A percentile compares a stretch with the other conserved stretches of the same genome.
phyloP scores from a whole-genome alignment of 78 protist species.

The Dictyostelium firmibasis region DNA sequence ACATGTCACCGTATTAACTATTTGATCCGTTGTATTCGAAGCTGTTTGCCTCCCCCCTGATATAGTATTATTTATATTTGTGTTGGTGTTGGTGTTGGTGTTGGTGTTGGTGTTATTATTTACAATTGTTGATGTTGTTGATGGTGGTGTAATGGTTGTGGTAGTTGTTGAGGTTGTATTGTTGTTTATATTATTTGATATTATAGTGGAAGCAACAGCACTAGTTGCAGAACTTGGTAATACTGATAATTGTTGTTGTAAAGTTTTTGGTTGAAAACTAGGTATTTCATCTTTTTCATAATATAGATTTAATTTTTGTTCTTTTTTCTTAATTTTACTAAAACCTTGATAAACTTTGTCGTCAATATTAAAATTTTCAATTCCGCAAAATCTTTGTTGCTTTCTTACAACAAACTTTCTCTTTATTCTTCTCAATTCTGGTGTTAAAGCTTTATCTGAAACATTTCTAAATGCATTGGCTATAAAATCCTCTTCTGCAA shows the following conservation, averaged over 20 bases:
- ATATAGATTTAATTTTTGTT: constrained; percentile 26
- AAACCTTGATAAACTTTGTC: constrained; percentile 3
- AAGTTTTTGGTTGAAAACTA: not conserved
- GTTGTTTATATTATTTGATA: not conserved
- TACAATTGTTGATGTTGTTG: not conserved
- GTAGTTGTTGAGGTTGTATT: not conserved
- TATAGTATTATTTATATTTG: not conserved
- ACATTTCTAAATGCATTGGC: constrained; percentile 71
- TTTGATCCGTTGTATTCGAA: not conserved
- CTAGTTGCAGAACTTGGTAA: not conserved
- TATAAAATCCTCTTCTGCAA: constrained; percentile 75
- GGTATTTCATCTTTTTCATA: constrained; percentile 59
- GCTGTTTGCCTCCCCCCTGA: not conserved
- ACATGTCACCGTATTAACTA: not conserved
- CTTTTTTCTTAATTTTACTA: constrained; percentile 21
- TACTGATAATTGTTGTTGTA: not conserved
- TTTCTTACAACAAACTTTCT: constrained; percentile 47
- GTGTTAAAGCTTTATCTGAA: constrained; percentile 2
- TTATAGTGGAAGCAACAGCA: constrained; percentile 3
- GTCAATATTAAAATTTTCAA: constrained; percentile 35
- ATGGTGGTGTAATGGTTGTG: not conserved
- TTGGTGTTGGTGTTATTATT: no score
- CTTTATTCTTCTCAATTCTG: constrained; percentile 43
- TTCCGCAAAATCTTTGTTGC: not conserved
- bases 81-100: not conserved